Evolutionary conservation across 139 green algal genomes (phyloP), one percentile per base, ranked within the genome.

Genomic region (Chlorokybus atmophyticus): DNA sequence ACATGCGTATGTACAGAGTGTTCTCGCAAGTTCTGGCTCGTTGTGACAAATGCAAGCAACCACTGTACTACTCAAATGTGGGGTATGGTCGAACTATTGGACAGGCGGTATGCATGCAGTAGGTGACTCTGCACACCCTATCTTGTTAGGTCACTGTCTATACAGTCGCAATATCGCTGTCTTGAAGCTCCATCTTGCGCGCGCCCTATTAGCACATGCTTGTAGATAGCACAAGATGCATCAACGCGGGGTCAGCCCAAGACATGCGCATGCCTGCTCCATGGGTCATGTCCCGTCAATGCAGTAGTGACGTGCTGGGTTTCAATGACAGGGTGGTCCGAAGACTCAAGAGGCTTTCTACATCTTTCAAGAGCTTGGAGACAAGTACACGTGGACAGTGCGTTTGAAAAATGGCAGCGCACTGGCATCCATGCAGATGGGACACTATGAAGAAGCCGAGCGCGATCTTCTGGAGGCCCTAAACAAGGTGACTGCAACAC

Each of bases 301-400:
- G n/a, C n/a, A n/a, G n/a, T n/a, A n/a, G n/a, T n/a, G n/a, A n/a
- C n/a, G n/a, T n/a, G n/a, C n/a, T n/a, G n/a, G n/a, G n/a, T n/a
- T n/a, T n/a, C n/a, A n/a, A n/a, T n/a, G n/a, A 52, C 71, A 86
- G 77, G 92, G 92, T 2, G 92, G 92, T 1, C 41, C 64, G 31
- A 95, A 95, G 73, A 76, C 96, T 29, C 84, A 94, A 61, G 92
- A 99, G 59, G 91, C 92, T 0, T 77, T 67, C 4, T 93, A 95
- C 74, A 91, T 96, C 24, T 98, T 86, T 66, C 64, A 75, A 65
- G 92, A 99, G 76, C 71, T 97, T 28, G 87, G 83, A 0, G 91
- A 97, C 54, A 94, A 92, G 79, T 94, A 85, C 77, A 83, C 53
- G 23, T 95, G 82, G 82, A 97, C 91, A 52, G 80, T 90, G 39